Base-by-base conservation (phyloP, 139 green algal species). In the Tetradesmus lagerheimii region DNA sequence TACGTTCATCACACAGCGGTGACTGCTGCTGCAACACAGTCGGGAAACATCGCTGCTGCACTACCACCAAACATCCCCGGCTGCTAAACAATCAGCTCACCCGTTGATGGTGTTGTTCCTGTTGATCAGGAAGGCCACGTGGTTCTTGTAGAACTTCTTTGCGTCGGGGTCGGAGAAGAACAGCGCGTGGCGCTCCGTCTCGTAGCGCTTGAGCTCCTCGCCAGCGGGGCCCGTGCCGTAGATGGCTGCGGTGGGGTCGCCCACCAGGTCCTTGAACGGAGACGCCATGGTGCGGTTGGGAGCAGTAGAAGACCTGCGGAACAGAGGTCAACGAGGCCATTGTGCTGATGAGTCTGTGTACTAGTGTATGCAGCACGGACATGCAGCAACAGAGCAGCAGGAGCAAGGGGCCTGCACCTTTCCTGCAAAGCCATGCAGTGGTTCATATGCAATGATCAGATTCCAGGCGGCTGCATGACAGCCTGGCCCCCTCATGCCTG, bases 111-210 rank as follows among this genome's bases (percentile, higher is more conserved):
- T 91, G 90, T 93, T 94, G 37, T 77, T 85, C 35, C 91, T 78
- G 53, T 85, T 91, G 50, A 91, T 6, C 14, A 94, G 75, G 86
- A 91, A 90, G 1, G 66, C 37, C 29, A 96, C 85, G 89, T 98
- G 95, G 85, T 93, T 83, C 85, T 95, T 96, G 93, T 96, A 98
- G 64, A 97, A 64, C 39, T 77, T 39, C 43, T 50, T 89, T 29
- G 87, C 86, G 35, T 64, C 92, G 8, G 80, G 31, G 89, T 98
- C 95, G 20, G 53, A 93, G 91, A 94, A 98, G 91, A 98, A 98
- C 57, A 96, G 91, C 34, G 93, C 91, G 71, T 96, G 93, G 50
- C 95, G 91, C 62, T 39, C 23, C 23, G 87, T 77, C 92, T 97
- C 94, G 64, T 95, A 94, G 45, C 80, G 57, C 37, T 92, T 91